Percentiles rank a stretch among this genome's conserved stretches.
Conservation (phyloP, 176 grass and related monocot species). For the Tuctoria greenei region DNA sequence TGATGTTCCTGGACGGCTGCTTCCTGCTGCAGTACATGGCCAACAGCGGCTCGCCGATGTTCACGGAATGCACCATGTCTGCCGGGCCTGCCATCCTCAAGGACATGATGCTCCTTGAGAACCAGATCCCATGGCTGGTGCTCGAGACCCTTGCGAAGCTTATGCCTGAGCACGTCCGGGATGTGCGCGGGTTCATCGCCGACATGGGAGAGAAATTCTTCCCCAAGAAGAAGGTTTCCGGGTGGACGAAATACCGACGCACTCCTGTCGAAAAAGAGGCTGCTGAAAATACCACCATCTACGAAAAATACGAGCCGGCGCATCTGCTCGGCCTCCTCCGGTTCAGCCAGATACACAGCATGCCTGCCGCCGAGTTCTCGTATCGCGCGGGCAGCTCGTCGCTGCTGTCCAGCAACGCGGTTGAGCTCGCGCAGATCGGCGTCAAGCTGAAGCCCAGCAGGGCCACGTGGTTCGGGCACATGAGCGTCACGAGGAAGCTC, state of each 20-base stretch:
- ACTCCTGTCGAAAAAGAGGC: too few species aligned
- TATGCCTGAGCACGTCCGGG: neutral
- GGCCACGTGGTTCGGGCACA: neutral
- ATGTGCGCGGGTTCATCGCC: neutral
- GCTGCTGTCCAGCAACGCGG: neutral
- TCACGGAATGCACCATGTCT: too few species aligned
- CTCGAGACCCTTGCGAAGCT: neutral
- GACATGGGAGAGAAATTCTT: neutral
- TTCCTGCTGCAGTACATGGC: neutral
- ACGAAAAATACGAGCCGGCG: too few species aligned
- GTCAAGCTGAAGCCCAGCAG: neutral
- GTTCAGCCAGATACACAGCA: neutral
- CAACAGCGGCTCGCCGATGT: too few species aligned
- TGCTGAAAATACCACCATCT: too few species aligned
- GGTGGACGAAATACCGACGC: too few species aligned
- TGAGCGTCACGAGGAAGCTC: neutral
- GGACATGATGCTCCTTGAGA: neutral
- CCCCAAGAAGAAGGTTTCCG: too few species aligned
- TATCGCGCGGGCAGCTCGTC: neutral
- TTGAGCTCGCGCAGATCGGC: neutral
- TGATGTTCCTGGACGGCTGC: neutral
- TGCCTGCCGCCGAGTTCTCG: neutral
- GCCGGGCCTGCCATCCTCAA: too few species aligned
- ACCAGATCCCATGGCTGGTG: neutral
- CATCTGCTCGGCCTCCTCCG: neutral